phyloP scores from a whole-genome alignment of 1,284 basidiomycete species.

The Volvariella volvacea region DNA sequence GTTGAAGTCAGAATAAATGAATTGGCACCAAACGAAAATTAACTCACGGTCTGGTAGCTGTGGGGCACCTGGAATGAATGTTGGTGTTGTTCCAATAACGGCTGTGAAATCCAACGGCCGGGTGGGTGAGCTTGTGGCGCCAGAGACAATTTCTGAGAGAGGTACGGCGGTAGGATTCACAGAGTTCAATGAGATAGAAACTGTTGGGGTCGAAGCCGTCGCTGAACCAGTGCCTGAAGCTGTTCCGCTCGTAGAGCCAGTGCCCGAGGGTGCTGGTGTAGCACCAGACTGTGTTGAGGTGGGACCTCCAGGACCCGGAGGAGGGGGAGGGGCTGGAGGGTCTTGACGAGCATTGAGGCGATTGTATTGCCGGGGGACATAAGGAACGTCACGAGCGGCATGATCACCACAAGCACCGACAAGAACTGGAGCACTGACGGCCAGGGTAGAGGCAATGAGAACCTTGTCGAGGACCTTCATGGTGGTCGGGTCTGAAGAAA shows the following conservation, averaged over 20 bases:
- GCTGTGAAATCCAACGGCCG: slow-evolving; percentile 28
- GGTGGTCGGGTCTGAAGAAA: slow-evolving; percentile 8
- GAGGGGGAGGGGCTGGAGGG: slow-evolving; percentile 2
- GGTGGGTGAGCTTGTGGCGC: slow-evolving; percentile 32
- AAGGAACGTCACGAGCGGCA: slow-evolving; percentile 5
- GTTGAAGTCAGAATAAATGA: slow-evolving; percentile 4
- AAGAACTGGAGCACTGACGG: slow-evolving; percentile 22
- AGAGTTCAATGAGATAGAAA: slow-evolving; percentile 30
- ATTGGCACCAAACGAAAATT: slow-evolving; percentile 3
- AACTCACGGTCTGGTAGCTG: slow-evolving; percentile 40
- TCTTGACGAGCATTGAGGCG: slow-evolving; percentile 15
- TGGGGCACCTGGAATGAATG: slow-evolving; percentile 40
- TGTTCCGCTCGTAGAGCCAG: slow-evolving; percentile 2
- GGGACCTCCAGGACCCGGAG: slow-evolving; percentile 7
- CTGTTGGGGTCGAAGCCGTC: slow-evolving; percentile 4
- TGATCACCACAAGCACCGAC: slow-evolving; percentile 18
- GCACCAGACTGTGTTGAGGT: slow-evolving; percentile 7
- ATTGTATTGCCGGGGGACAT: slow-evolving; percentile 14
- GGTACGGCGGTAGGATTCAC: slow-evolving; percentile 59
- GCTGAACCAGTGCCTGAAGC: slow-evolving; percentile 7
- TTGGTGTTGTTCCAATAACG: slow-evolving; percentile 36
- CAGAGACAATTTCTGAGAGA: slow-evolving; percentile 36
- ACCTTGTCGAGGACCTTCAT: slow-evolving; percentile 13
- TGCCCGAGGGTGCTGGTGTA: slow-evolving; percentile 5
- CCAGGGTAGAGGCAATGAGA: slow-evolving; percentile 21